phyloP scores from a whole-genome alignment of 768 basidiomycete genomes.

The Amanita jacksonii region DNA sequence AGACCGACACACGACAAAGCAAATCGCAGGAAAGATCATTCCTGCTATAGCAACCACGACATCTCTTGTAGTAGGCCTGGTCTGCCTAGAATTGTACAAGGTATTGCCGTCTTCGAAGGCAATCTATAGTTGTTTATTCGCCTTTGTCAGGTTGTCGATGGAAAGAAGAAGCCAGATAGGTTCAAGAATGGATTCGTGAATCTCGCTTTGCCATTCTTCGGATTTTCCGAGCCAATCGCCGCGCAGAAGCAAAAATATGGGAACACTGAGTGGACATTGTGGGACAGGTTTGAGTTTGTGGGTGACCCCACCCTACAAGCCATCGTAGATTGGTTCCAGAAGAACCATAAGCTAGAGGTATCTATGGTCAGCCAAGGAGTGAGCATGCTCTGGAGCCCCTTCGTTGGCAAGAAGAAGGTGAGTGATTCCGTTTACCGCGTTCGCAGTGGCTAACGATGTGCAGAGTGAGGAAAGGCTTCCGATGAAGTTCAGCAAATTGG shows the following conservation, averaged over 20 bases:
- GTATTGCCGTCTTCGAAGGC: slow-evolving; percentile 25
- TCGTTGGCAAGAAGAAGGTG: slow-evolving; percentile 90
- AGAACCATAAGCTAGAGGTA: slow-evolving; percentile 76
- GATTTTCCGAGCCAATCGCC: slow-evolving; percentile 94
- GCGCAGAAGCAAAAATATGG: slow-evolving; percentile 87
- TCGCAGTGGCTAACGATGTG: not conserved
- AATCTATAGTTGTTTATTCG: not conserved
- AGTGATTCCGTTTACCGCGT: slow-evolving; percentile 13
- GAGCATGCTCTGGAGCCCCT: slow-evolving; percentile 96
- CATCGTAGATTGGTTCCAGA: slow-evolving; percentile 76
- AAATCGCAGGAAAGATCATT: slow-evolving; percentile 98
- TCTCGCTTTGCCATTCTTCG: slow-evolving; percentile 96
- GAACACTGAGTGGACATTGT: slow-evolving; percentile 88
- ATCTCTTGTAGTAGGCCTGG: slow-evolving; percentile 88
- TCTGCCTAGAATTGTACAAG: slow-evolving; percentile 97
- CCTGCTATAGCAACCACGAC: slow-evolving; percentile 99
- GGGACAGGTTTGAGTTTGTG: slow-evolving; percentile 94
- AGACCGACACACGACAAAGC: slow-evolving; percentile 89
- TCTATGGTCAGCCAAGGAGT: slow-evolving; percentile 97
- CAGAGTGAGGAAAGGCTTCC: slow-evolving; percentile 81
- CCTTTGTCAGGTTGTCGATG: slow-evolving; percentile 73
- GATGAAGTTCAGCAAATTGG: slow-evolving; percentile 86
- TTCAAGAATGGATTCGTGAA: slow-evolving; percentile 99
- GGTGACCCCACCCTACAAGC: slow-evolving; percentile 84
- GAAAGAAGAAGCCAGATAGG: slow-evolving; percentile 85